Conservation (phyloP, 2,329 filamentous ascomycete genomes). For the Fusarium pseudoanthophilum region DNA sequence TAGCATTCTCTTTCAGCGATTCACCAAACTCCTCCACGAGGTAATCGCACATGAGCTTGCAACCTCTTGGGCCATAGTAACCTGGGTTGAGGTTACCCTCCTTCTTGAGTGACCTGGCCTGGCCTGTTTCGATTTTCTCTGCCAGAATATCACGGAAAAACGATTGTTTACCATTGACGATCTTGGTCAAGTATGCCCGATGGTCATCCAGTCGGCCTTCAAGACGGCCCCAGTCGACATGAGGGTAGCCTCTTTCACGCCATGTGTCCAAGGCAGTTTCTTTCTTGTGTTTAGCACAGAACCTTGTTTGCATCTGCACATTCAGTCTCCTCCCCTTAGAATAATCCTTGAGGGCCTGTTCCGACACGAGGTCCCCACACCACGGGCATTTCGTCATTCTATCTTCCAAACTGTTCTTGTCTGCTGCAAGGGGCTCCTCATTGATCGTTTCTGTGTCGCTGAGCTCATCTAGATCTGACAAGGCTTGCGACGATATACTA, state of each 20-base stretch:
- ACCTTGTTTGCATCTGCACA: conserved; percentile 68
- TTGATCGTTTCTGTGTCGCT: conserved; percentile 9
- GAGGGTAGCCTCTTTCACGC: conserved; percentile 70
- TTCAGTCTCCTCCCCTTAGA: conserved; percentile 60
- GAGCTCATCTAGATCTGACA: conserved; percentile 33
- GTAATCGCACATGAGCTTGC: conserved; percentile 76
- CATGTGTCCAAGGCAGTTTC: conserved; percentile 62
- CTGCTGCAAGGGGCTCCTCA: conserved; percentile 6
- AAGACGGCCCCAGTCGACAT: conserved; percentile 74
- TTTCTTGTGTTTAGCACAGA: conserved; percentile 72
- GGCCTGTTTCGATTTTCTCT: conserved; percentile 65
- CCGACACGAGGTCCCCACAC: conserved; percentile 70
- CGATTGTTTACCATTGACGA: conserved; percentile 70
- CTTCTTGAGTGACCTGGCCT: conserved; percentile 67
- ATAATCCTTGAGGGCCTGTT: conserved; percentile 63
- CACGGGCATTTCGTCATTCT: conserved; percentile 67
- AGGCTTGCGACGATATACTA: conserved; percentile 10
- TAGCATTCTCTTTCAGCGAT: conserved; percentile 69
- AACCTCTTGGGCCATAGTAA: conserved; percentile 84
- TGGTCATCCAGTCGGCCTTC: conserved; percentile 68
- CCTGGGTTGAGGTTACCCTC: conserved; percentile 74
- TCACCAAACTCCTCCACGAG: conserved; percentile 70
- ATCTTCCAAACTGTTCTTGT: conserved; percentile 2
- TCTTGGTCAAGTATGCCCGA: conserved; percentile 62
- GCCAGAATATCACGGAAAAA: conserved; percentile 70